Evolutionary conservation across 2,329 filamentous ascomycete genomes (phyloP), one percentile per base, ranked within the genome.

Genomic region (Emmonsiellopsis sp.): DNA sequence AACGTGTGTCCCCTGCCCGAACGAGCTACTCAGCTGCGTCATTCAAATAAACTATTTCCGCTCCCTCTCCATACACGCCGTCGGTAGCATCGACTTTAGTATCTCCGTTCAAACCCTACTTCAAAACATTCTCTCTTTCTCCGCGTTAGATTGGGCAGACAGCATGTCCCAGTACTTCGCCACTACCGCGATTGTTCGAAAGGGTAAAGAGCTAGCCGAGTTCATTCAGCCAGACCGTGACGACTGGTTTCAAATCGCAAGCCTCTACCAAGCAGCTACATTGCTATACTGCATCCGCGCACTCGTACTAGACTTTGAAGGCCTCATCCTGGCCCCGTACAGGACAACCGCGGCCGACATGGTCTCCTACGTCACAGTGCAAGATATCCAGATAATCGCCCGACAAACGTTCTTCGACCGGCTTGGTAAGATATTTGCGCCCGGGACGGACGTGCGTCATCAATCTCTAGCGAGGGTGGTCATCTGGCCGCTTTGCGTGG

Each of bases 1-100:
- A 43, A 56, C 57, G 11, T 59, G 54, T 39, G 48, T 57, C 10
- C 49, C 54, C 2, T 59, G 50, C 44, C 56, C 57, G 14, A 55
- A 55, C 48, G 36, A 56, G 33, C 48, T 59, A 2, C 54, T 59
- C 27, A 53, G 55, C 17, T 47, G 34, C 13, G 48, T 59, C n/a
- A 57, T 59, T 42, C 56, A 54, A 40, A 54, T 56, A 7, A 59
- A 59, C 53, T 52, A 57, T 45, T 54, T 53, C 42, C 54, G 57
- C 27, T 42, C 56, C 6, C 11, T 56, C 8, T 51, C 49, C 8
- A n/a, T 17, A 6, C 33, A 50, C 6, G 39, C 13, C 9, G 46
- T 51, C 27, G 21, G 39, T n/a, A 47, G 52, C 17, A 27, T 21
- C 4, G 11, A 42, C 34, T 43, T 43, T 9, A 42, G 32, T 14